These are phyloP conservation scores for Solanum etuberosum DNA, from an alignment of 257 asterid genomes.

Conservation along the genomic window DNA sequence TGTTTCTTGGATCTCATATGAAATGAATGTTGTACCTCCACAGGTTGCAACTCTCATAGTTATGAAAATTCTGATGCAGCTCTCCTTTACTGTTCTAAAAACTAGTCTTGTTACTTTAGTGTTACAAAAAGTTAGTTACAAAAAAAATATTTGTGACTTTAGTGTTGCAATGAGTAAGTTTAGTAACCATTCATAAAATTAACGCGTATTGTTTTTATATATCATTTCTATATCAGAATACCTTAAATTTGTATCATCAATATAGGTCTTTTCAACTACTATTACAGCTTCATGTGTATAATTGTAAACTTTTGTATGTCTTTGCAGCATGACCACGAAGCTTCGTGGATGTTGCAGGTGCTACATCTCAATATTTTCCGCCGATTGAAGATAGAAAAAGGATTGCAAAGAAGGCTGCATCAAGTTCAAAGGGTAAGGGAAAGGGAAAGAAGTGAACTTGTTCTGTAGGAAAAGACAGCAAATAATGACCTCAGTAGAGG, in stretches of 20 bases:
- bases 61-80: background rate
- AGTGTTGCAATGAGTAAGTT: too few species aligned
- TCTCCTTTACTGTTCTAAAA: too few species aligned
- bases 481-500: background rate
- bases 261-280: background rate
- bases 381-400: background rate
- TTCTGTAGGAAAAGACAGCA: background rate
- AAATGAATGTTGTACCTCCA: background rate
- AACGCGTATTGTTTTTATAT: too few species aligned
- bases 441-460: background rate
- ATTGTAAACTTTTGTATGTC: background rate
- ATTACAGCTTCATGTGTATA: background rate
- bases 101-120: too few species aligned
- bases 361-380: background rate
- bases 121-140: too few species aligned
- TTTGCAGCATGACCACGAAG: background rate
- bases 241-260: too few species aligned
- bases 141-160: too few species aligned
- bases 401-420: too few species aligned
- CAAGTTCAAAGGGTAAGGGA: background rate
- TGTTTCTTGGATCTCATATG: background rate
- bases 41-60: background rate
- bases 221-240: too few species aligned
- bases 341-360: background rate
- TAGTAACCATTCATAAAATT: too few species aligned